These are phyloP conservation scores for Fraxinus latifolia DNA, from an alignment of 305 asterid genomes.

Conservation along the genomic window DNA sequence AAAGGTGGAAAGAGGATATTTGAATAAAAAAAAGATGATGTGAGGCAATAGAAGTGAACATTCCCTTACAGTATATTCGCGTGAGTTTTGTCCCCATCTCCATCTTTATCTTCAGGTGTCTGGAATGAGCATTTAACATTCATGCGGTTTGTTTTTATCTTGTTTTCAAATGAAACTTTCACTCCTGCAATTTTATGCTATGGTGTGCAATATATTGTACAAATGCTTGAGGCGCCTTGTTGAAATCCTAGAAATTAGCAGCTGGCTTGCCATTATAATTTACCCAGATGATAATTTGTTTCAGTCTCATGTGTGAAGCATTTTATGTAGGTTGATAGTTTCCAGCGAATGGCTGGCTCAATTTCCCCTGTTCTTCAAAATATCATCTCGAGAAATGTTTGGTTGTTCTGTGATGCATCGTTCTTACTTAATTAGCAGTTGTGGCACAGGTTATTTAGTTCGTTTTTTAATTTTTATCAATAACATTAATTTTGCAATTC, in stretches of 20 bases:
- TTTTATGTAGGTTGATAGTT: not conserved
- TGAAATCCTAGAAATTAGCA: not conserved
- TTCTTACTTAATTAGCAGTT: not conserved
- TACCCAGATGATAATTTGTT: not conserved
- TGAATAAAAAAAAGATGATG: not conserved
- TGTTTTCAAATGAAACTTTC: not conserved
- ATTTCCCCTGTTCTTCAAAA: not conserved
- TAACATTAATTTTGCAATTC: conserved; percentile 12
- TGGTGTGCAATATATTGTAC: not conserved
- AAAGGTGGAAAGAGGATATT: not conserved
- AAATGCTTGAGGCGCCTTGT: not conserved
- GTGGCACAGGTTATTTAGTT: not conserved
- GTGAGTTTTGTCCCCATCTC: not conserved
- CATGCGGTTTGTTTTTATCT: not conserved
- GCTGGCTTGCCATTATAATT: not conserved
- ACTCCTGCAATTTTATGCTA: not conserved
- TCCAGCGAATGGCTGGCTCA: not conserved
- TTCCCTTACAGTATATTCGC: not conserved
- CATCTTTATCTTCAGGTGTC: not conserved
- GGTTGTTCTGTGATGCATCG: not conserved
- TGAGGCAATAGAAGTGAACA: not conserved
- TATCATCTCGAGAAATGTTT: not conserved
- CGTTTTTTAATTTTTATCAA: not conserved
- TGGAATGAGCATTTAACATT: not conserved
- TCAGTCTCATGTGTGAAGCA: not conserved